Base-by-base conservation (phyloP, 495 filamentous ascomycete species). In the Eremomyces bilateralis region DNA sequence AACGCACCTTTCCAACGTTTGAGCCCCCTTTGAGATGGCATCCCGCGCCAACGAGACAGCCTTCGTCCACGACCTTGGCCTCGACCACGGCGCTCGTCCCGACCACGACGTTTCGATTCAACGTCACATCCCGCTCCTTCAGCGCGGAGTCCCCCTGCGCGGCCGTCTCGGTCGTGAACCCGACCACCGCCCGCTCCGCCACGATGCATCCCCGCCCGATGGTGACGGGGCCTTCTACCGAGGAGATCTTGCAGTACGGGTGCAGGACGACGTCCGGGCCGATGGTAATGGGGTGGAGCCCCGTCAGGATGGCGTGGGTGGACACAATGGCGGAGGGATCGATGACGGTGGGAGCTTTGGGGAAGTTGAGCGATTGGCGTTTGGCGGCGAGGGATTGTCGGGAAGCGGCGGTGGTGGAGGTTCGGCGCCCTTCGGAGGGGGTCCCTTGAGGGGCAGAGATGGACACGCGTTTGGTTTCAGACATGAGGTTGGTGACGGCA, bases 131-230 rank as follows among this genome's bases (percentile, higher is more conserved):
- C 29, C 42, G 46, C 29, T 45, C 37, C 25, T 39, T 39, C 43
- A 6, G 44, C 39, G 3, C 20, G 20, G 42, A 17, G 41, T 37
- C 42, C 49, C 42, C 36, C 58, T 42, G 22, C 51, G 45, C 27
- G 54, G 41, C 34, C 29, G 27, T 27, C 56, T 41, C 46, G 57
- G 49, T 47, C 12, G 16, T 45, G 29, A 47, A 31, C 22, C 50
- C 57, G 48, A 53, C 44, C 21, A 40, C 42, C 39, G 18, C 65
- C 55, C 51, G 50, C 56, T 93, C 83, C 41, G 70, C 65, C 31
- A 93, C 64, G 21, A 88, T 73, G 51, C 76, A 80, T 24, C 68
- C 61, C 8, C 71, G 67, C 0, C 77, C 79, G 31, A 93, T 66
- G 5, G 60, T 67, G 21, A 93, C 65, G 15, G 74, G 67, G 0